Evolutionary conservation across 352 stramenopile genomes (phyloP), one percentile per base, ranked within the genome.

Genomic region (Globisporangium spiculum): DNA sequence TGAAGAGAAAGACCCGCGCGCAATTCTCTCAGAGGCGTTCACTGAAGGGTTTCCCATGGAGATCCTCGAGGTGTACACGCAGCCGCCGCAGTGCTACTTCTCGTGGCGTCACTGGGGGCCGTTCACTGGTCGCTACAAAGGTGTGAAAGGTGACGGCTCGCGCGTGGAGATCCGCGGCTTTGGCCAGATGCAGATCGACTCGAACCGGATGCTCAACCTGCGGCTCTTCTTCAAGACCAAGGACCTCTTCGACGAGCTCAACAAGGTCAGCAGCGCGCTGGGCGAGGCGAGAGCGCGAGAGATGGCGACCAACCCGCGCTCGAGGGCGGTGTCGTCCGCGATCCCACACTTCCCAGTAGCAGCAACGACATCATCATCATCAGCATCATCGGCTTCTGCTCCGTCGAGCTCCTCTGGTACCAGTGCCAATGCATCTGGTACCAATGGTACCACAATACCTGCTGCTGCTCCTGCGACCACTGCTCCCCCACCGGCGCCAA

Each of bases 21-120:
- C 75, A 14, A 73, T 88, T 26, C 68, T 94, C 0, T 68, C 79
- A 14, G 81, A 92, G 66, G 87, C 83, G 0, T 88, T 94, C 58
- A 74, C 83, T 12, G 78, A 91, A 8, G 85, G 87, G 14, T 94
- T 93, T 55, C 87, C 87, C 16, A 86, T 94, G 76, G 87, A 93
- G 60, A 81, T 94, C 14, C 72, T 93, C 12, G 73, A 91, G 24
- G 87, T 93, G 56, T 94, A 84, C 63, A 93, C 87, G 30, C 83
- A 90, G 65, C 83, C 82, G 30, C 87, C 87, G 27, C 74, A 81
- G 46, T 91, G 86, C 66, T 86, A 92, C 66, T 94, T 94, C 54
- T 78, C 82, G 41, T 94, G 87, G 87, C 76, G 85, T 14, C 87
- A 94, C 68, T 94, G 87, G 87, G 87, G 83, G 0, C 74, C 77